phyloP scores from a whole-genome alignment of 2,329 filamentous ascomycete genomes.

The Rutstroemia sydowiana region DNA sequence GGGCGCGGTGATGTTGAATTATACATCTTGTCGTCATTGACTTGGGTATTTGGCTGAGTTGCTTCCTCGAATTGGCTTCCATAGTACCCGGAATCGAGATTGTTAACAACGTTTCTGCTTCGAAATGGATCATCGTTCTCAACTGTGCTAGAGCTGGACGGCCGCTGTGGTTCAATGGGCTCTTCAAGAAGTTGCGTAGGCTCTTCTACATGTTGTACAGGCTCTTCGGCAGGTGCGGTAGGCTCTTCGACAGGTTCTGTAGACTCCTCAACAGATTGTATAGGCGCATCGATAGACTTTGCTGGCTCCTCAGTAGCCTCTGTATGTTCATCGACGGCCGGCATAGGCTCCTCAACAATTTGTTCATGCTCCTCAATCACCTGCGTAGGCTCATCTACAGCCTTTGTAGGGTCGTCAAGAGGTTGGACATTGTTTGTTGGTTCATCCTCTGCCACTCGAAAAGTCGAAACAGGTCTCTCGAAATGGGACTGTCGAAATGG shows the following conservation, averaged over 20 bases:
- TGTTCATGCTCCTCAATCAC: background rate
- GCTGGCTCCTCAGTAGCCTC: constrained; percentile 6
- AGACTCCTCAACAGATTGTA: no score
- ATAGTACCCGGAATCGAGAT: constrained; percentile 63
- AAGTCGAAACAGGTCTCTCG: constrained; percentile 37
- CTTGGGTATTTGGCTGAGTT: constrained; percentile 18
- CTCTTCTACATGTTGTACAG: no score
- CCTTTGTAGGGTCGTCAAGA: background rate
- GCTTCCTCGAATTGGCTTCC: constrained; percentile 45
- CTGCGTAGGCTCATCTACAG: constrained; percentile 4
- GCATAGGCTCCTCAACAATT: constrained; percentile 2
- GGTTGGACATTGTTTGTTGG: background rate
- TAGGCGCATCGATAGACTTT: background rate
- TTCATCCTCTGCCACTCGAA: constrained; percentile 52
- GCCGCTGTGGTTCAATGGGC: background rate
- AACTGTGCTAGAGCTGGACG: constrained; percentile 1
- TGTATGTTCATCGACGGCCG: background rate
- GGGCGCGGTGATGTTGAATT: background rate
- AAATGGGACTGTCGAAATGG: constrained; percentile 32
- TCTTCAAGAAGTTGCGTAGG: no score
- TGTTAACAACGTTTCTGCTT: constrained; percentile 28
- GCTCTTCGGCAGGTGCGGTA: no score
- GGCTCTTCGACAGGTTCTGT: no score
- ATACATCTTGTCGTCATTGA: constrained; percentile 5
- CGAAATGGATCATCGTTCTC: constrained; percentile 14